phyloP scores from a whole-genome alignment of 2,329 filamentous ascomycete species.

The Alternaria gaisen region DNA sequence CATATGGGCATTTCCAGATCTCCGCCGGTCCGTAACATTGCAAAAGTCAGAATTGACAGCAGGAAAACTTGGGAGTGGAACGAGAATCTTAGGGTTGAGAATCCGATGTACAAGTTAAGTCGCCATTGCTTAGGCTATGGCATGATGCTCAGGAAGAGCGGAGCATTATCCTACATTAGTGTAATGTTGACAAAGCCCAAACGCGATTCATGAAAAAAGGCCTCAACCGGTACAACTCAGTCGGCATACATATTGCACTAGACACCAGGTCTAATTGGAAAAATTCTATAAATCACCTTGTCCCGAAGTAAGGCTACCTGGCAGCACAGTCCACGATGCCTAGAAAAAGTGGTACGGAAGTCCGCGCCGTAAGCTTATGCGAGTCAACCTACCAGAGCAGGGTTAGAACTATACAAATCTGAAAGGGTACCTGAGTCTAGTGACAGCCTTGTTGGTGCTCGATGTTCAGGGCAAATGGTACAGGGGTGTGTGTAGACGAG shows the following conservation, averaged over 20 bases:
- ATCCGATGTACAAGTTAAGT: not conserved
- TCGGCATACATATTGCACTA: not conserved
- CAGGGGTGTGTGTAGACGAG: conserved; percentile 20
- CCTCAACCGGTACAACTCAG: not conserved
- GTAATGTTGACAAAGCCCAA: not conserved
- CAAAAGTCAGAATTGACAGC: not conserved
- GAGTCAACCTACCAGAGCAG: conserved; percentile 6
- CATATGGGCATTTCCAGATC: not conserved
- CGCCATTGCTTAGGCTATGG: not conserved
- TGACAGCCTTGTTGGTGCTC: conserved; percentile 3
- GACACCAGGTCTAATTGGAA: not conserved
- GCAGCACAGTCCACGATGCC: conserved; percentile 18
- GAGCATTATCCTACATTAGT: not conserved
- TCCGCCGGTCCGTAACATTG: not conserved
- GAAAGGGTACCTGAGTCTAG: conserved; percentile 5
- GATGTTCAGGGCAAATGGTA: conserved; percentile 31
- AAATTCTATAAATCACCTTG: not conserved
- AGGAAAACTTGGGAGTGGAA: not conserved
- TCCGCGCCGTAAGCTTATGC: conserved; percentile 4
- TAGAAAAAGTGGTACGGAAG: conserved; percentile 16
- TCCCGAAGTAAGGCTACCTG: not conserved
- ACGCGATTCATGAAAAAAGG: not conserved
- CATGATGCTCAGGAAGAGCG: not conserved
- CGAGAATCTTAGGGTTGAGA: not conserved
- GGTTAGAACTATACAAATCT: not conserved